These are phyloP conservation scores for Aureobasidium sp. DNA, from an alignment of 2,329 filamentous ascomycete species.

Conservation along the genomic window DNA sequence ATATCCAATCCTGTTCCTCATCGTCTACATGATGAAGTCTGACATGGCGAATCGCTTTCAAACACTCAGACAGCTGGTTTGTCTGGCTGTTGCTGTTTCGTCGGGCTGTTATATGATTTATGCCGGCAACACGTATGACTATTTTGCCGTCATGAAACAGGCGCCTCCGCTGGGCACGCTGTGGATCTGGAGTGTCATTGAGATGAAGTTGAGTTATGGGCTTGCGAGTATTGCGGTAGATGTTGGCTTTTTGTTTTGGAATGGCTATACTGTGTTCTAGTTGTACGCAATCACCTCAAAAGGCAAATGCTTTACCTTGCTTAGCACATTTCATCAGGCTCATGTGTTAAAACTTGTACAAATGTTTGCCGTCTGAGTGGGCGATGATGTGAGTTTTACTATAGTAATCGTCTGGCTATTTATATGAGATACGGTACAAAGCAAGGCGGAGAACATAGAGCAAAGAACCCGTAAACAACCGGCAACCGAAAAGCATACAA, in stretches of 20 bases:
- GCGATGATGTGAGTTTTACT: too few species aligned
- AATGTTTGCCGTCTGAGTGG: too few species aligned
- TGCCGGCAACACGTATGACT: constrained; percentile 71
- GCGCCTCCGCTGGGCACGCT: constrained; percentile 82
- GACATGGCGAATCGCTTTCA: constrained; percentile 38
- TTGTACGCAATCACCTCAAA: background rate
- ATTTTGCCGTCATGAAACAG: constrained; percentile 84
- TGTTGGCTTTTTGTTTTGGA: constrained; percentile 48
- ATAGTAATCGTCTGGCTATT: too few species aligned
- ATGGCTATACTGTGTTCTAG: constrained; percentile 44
- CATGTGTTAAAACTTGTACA: too few species aligned
- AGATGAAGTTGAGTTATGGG: constrained; percentile 66
- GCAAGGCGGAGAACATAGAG: too few species aligned
- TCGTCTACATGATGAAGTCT: constrained; percentile 40
- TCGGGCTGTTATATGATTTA: constrained; percentile 75
- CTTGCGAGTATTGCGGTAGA: constrained; percentile 49
- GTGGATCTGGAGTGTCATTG: constrained; percentile 90
- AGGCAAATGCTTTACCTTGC: background rate
- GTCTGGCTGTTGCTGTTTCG: constrained; percentile 53
- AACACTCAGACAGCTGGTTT: constrained; percentile 45
- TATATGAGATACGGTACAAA: too few species aligned
- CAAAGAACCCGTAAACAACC: too few species aligned
- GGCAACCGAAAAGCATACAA: too few species aligned
- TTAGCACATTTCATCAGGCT: background rate
- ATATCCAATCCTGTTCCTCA: constrained; percentile 38